These are phyloP conservation scores for Plasmodiophora brassicae DNA, from an alignment of 208 protist genomes.

Conservation along the genomic window DNA sequence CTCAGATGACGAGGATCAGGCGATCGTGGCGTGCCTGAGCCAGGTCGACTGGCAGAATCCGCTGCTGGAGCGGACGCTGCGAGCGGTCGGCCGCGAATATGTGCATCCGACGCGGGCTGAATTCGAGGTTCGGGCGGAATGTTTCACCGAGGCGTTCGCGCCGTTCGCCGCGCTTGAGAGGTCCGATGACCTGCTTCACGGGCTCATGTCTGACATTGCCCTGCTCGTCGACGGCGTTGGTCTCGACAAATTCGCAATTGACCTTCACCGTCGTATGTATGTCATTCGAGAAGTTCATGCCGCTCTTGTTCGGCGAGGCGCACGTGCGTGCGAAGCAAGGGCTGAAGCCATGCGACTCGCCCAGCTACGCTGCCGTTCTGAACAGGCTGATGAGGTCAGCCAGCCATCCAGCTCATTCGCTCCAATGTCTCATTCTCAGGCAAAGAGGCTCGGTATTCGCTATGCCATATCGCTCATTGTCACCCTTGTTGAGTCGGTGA, in stretches of 20 bases:
- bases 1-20: too few species aligned
- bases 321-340: too few species aligned
- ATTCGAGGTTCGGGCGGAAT: neutral
- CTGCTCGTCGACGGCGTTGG: neutral
- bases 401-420: too few species aligned
- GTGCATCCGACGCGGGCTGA: too few species aligned
- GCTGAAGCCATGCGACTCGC: too few species aligned
- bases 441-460: neutral
- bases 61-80: too few species aligned
- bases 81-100: too few species aligned
- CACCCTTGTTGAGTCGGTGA: neutral
- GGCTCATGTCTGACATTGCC: neutral
- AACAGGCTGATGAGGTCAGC: too few species aligned
- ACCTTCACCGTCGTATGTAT: neutral
- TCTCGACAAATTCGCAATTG: neutral
- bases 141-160: neutral
- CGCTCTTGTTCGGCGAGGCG: neutral
- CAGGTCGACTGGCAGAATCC: too few species aligned
- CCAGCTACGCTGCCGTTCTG: too few species aligned
- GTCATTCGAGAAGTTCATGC: neutral
- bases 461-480: neutral
- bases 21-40: too few species aligned
- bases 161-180: neutral
- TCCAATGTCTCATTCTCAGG: too few species aligned
- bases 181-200: neutral